A percentile compares a stretch with the other conserved stretches of the same genome.
These are phyloP conservation scores for Phytopythium montanum DNA, from an alignment of 352 stramenopile species.

Conservation along the genomic window DNA sequence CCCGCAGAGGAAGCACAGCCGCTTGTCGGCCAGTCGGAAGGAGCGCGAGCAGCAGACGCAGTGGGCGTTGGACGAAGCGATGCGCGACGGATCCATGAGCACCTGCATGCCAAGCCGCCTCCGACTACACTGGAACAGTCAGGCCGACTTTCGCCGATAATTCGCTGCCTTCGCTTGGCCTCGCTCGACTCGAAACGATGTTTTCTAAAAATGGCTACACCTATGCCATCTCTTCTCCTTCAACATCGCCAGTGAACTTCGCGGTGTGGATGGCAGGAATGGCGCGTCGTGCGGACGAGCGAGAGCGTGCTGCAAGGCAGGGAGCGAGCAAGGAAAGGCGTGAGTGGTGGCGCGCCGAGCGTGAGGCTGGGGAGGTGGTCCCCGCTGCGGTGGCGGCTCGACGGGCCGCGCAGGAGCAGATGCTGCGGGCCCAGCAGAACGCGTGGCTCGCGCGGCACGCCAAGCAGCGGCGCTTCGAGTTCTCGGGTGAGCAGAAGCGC, in stretches of 20 bases:
- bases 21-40: constrained; percentile 29
- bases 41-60: constrained; percentile 43
- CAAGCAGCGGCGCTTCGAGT: constrained; percentile 60
- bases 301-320: background rate
- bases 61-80: constrained; percentile 22
- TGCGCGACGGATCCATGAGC: constrained; percentile 23
- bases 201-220: too few species aligned
- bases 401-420: constrained; percentile 38
- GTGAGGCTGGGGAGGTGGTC: constrained; percentile 13
- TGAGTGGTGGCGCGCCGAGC: constrained; percentile 33
- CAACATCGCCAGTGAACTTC: background rate
- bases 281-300: background rate
- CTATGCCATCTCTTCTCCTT: background rate
- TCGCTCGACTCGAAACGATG: too few species aligned
- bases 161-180: too few species aligned
- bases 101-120: constrained; percentile 48
- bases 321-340: background rate
- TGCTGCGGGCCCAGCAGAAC: constrained; percentile 62
- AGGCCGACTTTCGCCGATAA: too few species aligned
- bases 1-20: constrained; percentile 39
- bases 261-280: background rate
- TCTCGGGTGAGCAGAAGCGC: constrained; percentile 63
- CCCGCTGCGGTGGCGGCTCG: constrained; percentile 19
- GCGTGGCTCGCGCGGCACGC: constrained; percentile 62
- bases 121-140: too few species aligned